Evolutionary conservation across 768 basidiomycete species (phyloP), one percentile per base, ranked within the genome.

Genomic region (Tylopilus subfusipes): DNA sequence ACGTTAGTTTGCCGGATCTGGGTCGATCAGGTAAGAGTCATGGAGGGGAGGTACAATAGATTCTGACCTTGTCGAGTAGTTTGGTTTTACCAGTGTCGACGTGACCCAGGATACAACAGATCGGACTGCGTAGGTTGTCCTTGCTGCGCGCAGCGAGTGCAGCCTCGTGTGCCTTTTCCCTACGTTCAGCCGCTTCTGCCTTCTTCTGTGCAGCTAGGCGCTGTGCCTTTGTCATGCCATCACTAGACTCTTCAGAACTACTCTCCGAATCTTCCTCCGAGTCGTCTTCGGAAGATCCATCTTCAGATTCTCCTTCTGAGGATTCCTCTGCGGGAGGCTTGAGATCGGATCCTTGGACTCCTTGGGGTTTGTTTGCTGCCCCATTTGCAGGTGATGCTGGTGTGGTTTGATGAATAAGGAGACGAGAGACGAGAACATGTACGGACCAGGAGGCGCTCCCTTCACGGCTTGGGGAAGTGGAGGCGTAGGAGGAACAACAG

Each of bases 1-100:
- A 99, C 97, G 62, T 98, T 98, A 5, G 96, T 98, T 87, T 98
- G 96, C 62, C 97, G 94, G 69, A 99, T 99, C 93, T 97, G 60
- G 8, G 42, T 30, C 27, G 25, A 52, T 27, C 34, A 24, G 34
- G 39, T 57, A 53, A 56, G 57, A 56, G 47, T 31, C 16, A 19
- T 34, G 11, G 13, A 13, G 43, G 21, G 25, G 24, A 46, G 51
- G 18, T 31, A 43, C 22, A 21, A 39, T 13, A 31, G 34, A 58
- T 11, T 63, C 78, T 50, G 50, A 91, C 93, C 82, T 98, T 98
- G 71, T 99, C 97, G 63, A 99, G 73, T 36, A 99, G 76, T 73
- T 97, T 98, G 14, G 97, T 99, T 75, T 99, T 99, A 56, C 97
- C 97, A 5, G 95, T 98, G 78, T 99, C 97, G 81, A 99, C 97